Percentiles rank a stretch among this genome's conserved stretches.
Conservation (phyloP, 371 early-diverging fungal genomes). For the Mortierella sp. region DNA sequence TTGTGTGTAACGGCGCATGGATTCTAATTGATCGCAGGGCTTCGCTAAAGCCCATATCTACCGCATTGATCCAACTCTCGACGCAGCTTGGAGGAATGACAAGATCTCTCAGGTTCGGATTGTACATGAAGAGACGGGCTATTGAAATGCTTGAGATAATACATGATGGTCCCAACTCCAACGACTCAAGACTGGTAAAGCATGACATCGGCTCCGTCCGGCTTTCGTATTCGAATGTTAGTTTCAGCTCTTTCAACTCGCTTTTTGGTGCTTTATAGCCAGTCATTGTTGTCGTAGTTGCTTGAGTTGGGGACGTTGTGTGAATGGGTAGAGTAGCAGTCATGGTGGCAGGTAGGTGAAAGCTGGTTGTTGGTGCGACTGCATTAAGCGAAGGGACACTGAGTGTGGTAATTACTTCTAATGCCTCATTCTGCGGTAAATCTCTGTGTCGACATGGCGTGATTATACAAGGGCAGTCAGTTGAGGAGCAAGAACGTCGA, state of each 20-base stretch:
- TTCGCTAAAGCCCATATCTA: conserved; percentile 35
- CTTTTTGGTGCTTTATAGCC: no score
- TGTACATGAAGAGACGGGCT: conserved; percentile 14
- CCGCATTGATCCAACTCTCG: conserved; percentile 21
- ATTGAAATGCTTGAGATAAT: conserved; percentile 7
- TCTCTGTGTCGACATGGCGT: no score
- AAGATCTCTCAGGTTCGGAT: conserved; percentile 6
- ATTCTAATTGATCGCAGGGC: conserved; percentile 18
- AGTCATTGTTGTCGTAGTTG: conserved; percentile 2
- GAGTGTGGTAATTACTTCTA: no score
- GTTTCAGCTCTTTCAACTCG: conserved; percentile 9
- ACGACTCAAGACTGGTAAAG: conserved; percentile 12
- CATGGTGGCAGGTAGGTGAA: no score
- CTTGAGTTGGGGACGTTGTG: background rate
- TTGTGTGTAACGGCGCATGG: conserved; percentile 3
- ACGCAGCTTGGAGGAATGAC: conserved; percentile 12
- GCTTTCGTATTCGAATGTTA: no score
- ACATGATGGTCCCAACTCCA: conserved; percentile 21
- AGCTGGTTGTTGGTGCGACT: no score
- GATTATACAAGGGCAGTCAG: no score
- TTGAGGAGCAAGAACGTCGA: no score
- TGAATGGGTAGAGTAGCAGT: no score
- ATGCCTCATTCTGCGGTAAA: no score
- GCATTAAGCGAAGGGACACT: no score
- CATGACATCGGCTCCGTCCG: conserved; percentile 10